phyloP scores from a whole-genome alignment of 2,329 filamentous ascomycete species.

The Lecanosticta acicola region DNA sequence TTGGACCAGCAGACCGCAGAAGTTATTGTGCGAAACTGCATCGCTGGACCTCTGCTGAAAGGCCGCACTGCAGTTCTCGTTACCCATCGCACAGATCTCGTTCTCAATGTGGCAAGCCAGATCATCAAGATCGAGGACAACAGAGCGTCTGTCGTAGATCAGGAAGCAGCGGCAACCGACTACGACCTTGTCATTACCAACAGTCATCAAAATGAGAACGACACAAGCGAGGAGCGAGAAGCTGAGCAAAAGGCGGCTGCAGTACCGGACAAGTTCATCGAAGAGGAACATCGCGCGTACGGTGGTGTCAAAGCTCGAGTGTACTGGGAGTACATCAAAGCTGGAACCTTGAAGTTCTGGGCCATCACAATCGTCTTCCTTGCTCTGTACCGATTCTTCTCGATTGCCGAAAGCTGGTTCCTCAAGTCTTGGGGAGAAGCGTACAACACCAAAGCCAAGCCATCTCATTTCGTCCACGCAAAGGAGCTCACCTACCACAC shows the following conservation, averaged over 20 bases:
- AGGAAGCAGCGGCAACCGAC: slow-evolving; percentile 15
- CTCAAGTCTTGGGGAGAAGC: slow-evolving; percentile 83
- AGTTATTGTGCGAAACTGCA: slow-evolving; percentile 52
- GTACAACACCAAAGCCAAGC: slow-evolving; percentile 44
- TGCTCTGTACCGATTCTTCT: slow-evolving; percentile 56
- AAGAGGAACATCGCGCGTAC: slow-evolving; percentile 68
- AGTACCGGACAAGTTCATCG: slow-evolving; percentile 68
- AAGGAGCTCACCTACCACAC: slow-evolving; percentile 13
- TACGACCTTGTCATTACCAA: neutral
- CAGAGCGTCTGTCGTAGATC: slow-evolving; percentile 36
- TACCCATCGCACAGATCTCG: slow-evolving; percentile 64
- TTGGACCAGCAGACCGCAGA: slow-evolving; percentile 59
- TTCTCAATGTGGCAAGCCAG: slow-evolving; percentile 66
- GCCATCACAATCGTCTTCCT: slow-evolving; percentile 57
- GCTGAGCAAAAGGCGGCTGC: slow-evolving; percentile 47
- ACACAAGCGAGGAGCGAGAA: slow-evolving; percentile 24
- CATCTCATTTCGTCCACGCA: slow-evolving; percentile 11
- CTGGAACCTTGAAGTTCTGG: slow-evolving; percentile 73
- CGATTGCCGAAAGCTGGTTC: slow-evolving; percentile 69
- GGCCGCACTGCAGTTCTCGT: slow-evolving; percentile 54
- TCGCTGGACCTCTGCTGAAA: slow-evolving; percentile 51
- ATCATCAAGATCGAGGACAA: slow-evolving; percentile 65
- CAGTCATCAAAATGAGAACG: slow-evolving; percentile 14
- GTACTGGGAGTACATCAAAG: slow-evolving; percentile 81
- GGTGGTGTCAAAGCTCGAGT: slow-evolving; percentile 70